These are phyloP conservation scores for Rauvolfia tetraphylla DNA, from an alignment of 257 asterid genomes.

Conservation along the genomic window DNA sequence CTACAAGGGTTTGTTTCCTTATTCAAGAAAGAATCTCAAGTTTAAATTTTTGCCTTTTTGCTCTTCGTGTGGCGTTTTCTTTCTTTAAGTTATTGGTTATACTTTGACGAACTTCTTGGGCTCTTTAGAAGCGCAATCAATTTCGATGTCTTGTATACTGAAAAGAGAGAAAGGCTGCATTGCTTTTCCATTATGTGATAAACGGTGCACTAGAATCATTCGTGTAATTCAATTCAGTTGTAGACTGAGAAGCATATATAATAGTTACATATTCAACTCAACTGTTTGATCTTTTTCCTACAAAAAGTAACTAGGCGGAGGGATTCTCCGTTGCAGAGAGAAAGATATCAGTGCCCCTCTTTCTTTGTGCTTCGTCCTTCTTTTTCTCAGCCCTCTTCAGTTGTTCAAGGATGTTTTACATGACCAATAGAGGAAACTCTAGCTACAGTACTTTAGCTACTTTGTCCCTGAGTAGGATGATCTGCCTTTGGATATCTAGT, in stretches of 20 bases:
- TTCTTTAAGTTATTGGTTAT: neutral
- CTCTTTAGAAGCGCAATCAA: neutral
- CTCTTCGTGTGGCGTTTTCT: neutral
- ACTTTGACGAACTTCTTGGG: neutral
- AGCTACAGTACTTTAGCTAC: neutral
- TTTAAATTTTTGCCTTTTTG: neutral
- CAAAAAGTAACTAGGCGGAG: neutral
- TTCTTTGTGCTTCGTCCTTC: neutral
- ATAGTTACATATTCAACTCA: neutral
- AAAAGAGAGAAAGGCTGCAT: no score
- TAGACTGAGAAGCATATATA: neutral
- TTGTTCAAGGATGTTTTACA: neutral
- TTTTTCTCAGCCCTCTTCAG: neutral
- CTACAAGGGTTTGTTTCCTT: constrained; percentile 43
- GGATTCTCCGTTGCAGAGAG: neutral
- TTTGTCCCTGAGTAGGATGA: neutral
- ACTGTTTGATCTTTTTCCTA: neutral
- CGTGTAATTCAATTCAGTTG: neutral
- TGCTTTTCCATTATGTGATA: no score
- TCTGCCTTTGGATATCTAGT: neutral
- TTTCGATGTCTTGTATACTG: neutral
- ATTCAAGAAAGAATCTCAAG: neutral
- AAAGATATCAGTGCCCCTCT: no score
- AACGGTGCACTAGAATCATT: neutral
- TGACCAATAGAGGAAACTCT: neutral